Conservation (phyloP, 2,329 filamentous ascomycete species). For the Aureobasidium sp. region DNA sequence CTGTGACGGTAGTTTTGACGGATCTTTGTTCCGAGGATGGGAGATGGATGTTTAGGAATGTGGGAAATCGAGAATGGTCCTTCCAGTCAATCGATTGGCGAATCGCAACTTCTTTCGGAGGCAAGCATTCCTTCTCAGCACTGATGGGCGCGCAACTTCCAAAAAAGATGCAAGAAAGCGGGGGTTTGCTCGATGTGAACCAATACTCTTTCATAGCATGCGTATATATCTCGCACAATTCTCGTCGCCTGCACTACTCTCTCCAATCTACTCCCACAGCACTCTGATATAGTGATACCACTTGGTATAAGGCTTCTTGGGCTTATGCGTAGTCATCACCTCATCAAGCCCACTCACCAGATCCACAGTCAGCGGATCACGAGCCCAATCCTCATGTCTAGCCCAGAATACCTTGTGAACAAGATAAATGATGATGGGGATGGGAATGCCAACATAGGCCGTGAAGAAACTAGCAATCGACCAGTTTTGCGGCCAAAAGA, state of each 20-base stretch:
- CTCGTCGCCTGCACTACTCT: too few species aligned
- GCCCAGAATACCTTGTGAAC: conserved; percentile 40
- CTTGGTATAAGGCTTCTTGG: conserved; percentile 21
- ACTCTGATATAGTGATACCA: conserved; percentile 31
- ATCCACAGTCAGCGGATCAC: conserved; percentile 43
- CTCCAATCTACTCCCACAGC: neutral
- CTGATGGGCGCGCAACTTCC: too few species aligned
- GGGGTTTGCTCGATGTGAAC: too few species aligned
- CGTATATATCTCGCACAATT: neutral
- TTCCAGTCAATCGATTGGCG: too few species aligned
- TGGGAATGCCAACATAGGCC: conserved; percentile 57
- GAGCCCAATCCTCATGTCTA: conserved; percentile 44
- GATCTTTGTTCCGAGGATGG: too few species aligned
- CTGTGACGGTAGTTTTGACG: too few species aligned
- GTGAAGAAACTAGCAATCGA: conserved; percentile 56
- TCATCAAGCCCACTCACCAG: conserved; percentile 37
- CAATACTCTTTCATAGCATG: too few species aligned
- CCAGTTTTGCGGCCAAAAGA: conserved; percentile 62
- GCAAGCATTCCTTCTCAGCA: too few species aligned
- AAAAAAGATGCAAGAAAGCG: too few species aligned
- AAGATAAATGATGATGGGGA: conserved; percentile 50
- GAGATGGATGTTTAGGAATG: too few species aligned
- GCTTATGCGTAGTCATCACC: conserved; percentile 27
- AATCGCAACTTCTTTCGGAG: too few species aligned
- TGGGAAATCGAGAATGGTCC: too few species aligned